Percentiles rank a stretch among this genome's conserved stretches.
phyloP scores from a whole-genome alignment of 352 stramenopile species.

The Globisporangium takayamanum region DNA sequence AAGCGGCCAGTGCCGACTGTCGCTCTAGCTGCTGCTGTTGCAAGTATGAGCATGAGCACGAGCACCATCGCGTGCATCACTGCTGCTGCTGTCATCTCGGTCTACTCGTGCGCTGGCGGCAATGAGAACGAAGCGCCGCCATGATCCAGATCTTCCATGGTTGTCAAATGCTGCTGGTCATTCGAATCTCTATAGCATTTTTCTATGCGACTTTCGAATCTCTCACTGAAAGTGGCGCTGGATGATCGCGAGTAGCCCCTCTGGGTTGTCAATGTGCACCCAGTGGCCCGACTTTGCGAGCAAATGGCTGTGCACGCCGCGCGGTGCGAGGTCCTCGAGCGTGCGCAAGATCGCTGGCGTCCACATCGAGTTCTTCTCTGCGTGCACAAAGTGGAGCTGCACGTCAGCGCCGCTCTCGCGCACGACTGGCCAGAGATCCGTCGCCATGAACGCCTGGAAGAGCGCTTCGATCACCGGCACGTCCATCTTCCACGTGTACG shows the following conservation, averaged over 20 bases:
- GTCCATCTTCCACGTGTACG: constrained; percentile 82
- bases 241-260: constrained; percentile 64
- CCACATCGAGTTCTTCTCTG: constrained; percentile 76
- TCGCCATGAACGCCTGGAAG: constrained; percentile 55
- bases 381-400: constrained; percentile 72
- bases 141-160: background rate
- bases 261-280: constrained; percentile 83
- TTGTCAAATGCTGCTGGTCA: background rate
- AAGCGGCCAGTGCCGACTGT: background rate
- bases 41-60: background rate
- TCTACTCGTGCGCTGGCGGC: background rate
- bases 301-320: constrained; percentile 58
- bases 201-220: background rate
- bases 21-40: background rate
- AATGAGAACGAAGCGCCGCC: no score
- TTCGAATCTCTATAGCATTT: background rate
- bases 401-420: constrained; percentile 26
- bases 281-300: constrained; percentile 73
- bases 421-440: constrained; percentile 67
- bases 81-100: background rate
- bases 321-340: constrained; percentile 36
- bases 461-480: constrained; percentile 66
- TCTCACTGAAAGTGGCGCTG: constrained; percentile 21
- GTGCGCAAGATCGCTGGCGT: constrained; percentile 33
- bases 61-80: background rate